Evolutionary conservation across 805 yeast species (phyloP).

Genomic region (Metschnikowia kofuensis): DNA sequence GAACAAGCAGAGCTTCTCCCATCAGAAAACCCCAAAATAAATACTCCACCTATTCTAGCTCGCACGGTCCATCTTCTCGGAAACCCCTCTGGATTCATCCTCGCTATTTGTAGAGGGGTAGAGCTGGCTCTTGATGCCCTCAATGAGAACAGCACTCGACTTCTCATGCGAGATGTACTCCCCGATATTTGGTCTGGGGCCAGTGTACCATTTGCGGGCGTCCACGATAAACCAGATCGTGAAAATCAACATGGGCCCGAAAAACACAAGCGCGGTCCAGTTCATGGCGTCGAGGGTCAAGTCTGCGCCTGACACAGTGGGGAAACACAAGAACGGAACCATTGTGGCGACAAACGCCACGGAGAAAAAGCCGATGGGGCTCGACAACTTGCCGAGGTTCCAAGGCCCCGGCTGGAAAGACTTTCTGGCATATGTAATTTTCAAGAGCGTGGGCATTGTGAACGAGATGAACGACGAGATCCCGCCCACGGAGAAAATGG

Average conservation of each 20-base stretch:
- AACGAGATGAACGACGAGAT: conserved; percentile 67
- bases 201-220: conserved; percentile 59
- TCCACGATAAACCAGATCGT: conserved; percentile 47
- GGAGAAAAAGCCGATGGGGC: conserved; percentile 47
- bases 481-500: conserved; percentile 72
- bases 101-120: conserved; percentile 1
- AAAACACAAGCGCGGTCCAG: conserved; percentile 57
- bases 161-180: conserved; percentile 13
- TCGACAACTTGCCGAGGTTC: conserved; percentile 53
- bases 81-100: not conserved
- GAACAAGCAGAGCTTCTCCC: no score
- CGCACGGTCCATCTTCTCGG: no score
- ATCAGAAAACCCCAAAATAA: no score
- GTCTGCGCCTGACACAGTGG: conserved; percentile 34
- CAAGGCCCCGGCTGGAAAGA: conserved; percentile 65
- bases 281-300: conserved; percentile 49
- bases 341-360: conserved; percentile 49
- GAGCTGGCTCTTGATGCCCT: conserved; percentile 8
- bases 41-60: no score
- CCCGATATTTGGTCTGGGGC: conserved; percentile 51
- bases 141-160: conserved; percentile 1
- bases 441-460: conserved; percentile 58
- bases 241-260: conserved; percentile 56
- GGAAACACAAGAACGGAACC: conserved; percentile 63
- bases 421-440: conserved; percentile 52